A percentile compares a stretch with the other conserved stretches of the same genome.
Conservation (phyloP, 805 yeast species). For the Kodamaea jinghongensis region DNA sequence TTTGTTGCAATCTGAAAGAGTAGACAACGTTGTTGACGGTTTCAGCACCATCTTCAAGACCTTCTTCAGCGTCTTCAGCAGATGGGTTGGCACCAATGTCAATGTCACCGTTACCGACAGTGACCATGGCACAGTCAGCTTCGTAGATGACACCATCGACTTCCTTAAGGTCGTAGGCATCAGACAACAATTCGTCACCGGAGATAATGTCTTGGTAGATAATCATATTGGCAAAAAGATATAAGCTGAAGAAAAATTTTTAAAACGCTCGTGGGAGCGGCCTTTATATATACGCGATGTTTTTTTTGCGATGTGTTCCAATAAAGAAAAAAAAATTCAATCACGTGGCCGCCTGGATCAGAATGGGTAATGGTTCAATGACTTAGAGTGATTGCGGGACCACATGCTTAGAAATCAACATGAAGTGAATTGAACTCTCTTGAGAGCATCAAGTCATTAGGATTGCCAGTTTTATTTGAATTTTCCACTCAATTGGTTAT, state of each 20-base stretch:
- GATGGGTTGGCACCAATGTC: constrained; percentile 99
- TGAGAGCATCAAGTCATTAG: no score
- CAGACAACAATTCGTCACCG: constrained; percentile 94
- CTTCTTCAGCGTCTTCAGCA: constrained; percentile 91
- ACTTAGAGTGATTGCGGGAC: no score
- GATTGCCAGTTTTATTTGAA: no score
- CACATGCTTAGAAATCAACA: no score
- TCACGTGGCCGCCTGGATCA: neutral
- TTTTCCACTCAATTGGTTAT: no score
- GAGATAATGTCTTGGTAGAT: constrained; percentile 73
- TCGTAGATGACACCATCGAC: constrained; percentile 94
- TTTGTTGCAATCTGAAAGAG: constrained; percentile 97
- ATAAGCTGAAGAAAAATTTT: constrained; percentile 7
- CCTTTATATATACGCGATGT: constrained; percentile 1
- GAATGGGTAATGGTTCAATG: no score
- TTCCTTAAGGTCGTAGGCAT: constrained; percentile 86
- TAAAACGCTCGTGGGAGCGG: constrained; percentile 4
- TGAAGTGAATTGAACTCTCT: no score
- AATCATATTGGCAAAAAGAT: constrained; percentile 29
- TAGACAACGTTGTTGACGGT: constrained; percentile 97
- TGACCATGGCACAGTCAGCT: constrained; percentile 94
- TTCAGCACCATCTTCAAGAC: constrained; percentile 77
- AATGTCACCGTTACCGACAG: constrained; percentile 85
- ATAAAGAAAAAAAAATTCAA: neutral
- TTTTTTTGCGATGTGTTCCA: constrained; percentile 6